Evolutionary conservation across 2,329 filamentous ascomycete genomes (phyloP).

Genomic region (Geosmithia putterillii): DNA sequence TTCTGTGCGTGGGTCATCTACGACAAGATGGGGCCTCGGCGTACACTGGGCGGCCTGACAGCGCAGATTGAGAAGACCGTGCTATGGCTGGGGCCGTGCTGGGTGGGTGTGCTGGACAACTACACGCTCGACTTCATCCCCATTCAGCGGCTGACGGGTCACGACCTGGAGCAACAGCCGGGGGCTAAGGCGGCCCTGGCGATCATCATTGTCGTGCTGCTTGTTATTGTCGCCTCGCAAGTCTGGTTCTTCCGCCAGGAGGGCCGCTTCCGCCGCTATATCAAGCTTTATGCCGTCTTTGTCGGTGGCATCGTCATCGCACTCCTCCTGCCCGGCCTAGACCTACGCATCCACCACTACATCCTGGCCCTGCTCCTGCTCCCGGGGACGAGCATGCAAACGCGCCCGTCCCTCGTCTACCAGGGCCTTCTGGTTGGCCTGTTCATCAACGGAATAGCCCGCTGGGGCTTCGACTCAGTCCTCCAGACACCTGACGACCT

Average conservation of each 20-base stretch:
- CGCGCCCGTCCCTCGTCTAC: slow-evolving; percentile 70
- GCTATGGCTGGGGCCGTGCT: slow-evolving; percentile 80
- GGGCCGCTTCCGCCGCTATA: slow-evolving; percentile 64
- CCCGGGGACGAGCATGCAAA: slow-evolving; percentile 81
- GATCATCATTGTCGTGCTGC: slow-evolving; percentile 60
- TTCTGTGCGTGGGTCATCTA: slow-evolving; percentile 86
- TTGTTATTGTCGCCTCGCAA: slow-evolving; percentile 59
- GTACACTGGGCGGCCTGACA: slow-evolving; percentile 57
- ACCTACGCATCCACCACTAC: slow-evolving; percentile 88
- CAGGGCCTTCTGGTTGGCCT: slow-evolving; percentile 83
- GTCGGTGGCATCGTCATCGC: slow-evolving; percentile 54
- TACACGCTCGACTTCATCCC: slow-evolving; percentile 93
- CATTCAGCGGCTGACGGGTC: slow-evolving; percentile 79
- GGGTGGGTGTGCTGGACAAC: slow-evolving; percentile 86
- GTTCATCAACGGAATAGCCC: slow-evolving; percentile 85
- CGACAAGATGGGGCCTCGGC: slow-evolving; percentile 64
- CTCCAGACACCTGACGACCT: slow-evolving; percentile 70
- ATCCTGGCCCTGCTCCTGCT: slow-evolving; percentile 78
- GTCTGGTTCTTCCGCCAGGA: slow-evolving; percentile 80
- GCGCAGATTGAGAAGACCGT: slow-evolving; percentile 85
- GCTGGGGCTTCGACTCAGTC: slow-evolving; percentile 87
- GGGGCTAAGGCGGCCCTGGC: slow-evolving; percentile 76
- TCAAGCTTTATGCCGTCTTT: slow-evolving; percentile 66
- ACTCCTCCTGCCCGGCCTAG: slow-evolving; percentile 61
- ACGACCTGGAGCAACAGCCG: slow-evolving; percentile 80